Percentiles rank a stretch among this genome's conserved stretches.
phyloP scores from a whole-genome alignment of 306 rosid species.

The Mucuna pruriens region DNA sequence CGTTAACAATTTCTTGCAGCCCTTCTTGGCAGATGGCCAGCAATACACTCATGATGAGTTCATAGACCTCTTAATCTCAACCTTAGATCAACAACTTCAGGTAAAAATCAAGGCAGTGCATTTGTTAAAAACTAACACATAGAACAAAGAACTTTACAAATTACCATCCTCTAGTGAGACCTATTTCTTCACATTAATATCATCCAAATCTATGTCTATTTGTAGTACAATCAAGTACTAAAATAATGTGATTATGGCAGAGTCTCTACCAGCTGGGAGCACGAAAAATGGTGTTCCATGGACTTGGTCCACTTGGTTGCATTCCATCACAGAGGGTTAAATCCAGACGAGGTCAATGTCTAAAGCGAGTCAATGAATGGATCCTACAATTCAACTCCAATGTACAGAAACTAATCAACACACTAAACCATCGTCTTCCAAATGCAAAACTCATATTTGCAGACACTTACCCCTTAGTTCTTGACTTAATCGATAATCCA shows the following conservation, averaged over 20 bases:
- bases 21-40: conserved; percentile 80
- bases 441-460: conserved; percentile 56
- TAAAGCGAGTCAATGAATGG: conserved; percentile 65
- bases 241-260: conserved; percentile 29
- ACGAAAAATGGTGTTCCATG: conserved; percentile 63
- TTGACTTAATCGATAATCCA: conserved; percentile 68
- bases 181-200: neutral
- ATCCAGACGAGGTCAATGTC: conserved; percentile 69
- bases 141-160: neutral
- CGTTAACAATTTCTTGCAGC: conserved; percentile 88
- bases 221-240: neutral
- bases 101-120: conserved; percentile 29
- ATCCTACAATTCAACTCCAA: conserved; percentile 50
- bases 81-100: conserved; percentile 61
- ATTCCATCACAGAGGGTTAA: conserved; percentile 91
- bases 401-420: conserved; percentile 50
- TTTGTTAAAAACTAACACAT: neutral
- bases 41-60: conserved; percentile 84
- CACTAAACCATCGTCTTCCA: conserved; percentile 64
- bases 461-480: conserved; percentile 65
- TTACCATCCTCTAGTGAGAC: neutral
- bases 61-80: conserved; percentile 54
- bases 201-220: neutral
- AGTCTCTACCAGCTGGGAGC: conserved; percentile 74
- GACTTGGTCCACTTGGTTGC: conserved; percentile 89